These are phyloP conservation scores for Ophiostoma triangulosporum DNA, from an alignment of 2,329 filamentous ascomycete species.

Conservation along the genomic window DNA sequence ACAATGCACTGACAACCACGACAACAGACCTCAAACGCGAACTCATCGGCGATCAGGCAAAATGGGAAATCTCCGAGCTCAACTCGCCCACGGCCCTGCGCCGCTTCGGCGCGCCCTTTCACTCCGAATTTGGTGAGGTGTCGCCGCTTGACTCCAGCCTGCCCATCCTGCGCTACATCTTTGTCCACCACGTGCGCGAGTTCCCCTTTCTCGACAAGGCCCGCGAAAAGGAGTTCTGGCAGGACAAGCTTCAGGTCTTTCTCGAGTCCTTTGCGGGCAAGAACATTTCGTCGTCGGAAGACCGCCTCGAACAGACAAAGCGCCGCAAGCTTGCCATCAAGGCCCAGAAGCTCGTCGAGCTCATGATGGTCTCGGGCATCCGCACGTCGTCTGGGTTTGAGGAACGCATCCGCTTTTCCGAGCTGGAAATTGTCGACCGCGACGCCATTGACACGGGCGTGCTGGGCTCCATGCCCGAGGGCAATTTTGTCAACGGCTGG, in stretches of 20 bases:
- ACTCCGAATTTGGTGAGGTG: constrained; percentile 82
- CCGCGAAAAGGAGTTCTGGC: constrained; percentile 98
- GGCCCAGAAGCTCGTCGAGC: constrained; percentile 86
- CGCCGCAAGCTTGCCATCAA: constrained; percentile 82
- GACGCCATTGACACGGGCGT: constrained; percentile 85
- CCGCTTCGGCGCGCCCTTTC: constrained; percentile 90
- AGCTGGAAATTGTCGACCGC: constrained; percentile 91
- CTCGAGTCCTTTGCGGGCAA: constrained; percentile 95
- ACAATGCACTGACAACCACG: not conserved
- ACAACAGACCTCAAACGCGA: constrained; percentile 88
- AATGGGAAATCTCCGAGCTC: constrained; percentile 81
- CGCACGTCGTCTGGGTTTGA: constrained; percentile 94
- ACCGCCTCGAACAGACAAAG: constrained; percentile 92
- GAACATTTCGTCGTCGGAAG: constrained; percentile 92
- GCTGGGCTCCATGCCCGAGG: constrained; percentile 75
- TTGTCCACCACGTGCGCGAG: constrained; percentile 93
- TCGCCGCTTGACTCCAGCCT: constrained; percentile 85
- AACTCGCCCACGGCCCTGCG: constrained; percentile 90
- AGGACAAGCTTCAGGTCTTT: constrained; percentile 93
- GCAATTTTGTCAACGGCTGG: constrained; percentile 89
- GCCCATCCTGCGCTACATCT: constrained; percentile 88
- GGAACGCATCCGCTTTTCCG: constrained; percentile 89
- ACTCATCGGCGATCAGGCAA: constrained; percentile 78
- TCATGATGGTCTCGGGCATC: constrained; percentile 99
- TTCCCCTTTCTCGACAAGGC: constrained; percentile 97